Evolutionary conservation across 495 filamentous ascomycete species (phyloP).

Genomic region (Mycothermus thermophilus): DNA sequence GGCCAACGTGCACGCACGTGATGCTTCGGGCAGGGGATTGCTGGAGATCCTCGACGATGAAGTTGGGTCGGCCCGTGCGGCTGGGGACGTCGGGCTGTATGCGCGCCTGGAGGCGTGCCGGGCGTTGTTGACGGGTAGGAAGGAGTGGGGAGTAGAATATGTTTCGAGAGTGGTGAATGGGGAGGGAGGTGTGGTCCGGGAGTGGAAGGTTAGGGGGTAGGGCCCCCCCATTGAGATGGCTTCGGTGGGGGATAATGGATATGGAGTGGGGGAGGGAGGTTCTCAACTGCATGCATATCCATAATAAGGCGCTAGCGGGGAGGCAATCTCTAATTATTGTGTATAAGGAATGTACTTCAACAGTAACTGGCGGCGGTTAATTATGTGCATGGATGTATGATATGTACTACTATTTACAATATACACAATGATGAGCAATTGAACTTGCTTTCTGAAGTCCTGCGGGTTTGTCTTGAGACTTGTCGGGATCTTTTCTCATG

Average conservation of each 20-base stretch:
- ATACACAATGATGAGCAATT: no score
- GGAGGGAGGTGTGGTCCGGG: slow-evolving; percentile 5
- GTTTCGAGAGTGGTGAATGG: neutral
- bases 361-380: no score
- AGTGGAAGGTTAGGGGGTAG: slow-evolving; percentile 6
- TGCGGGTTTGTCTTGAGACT: no score
- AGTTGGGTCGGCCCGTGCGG: slow-evolving; percentile 4
- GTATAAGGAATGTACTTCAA: no score
- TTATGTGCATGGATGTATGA: no score
- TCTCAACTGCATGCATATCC: neutral
- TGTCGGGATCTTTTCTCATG: no score
- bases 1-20: slow-evolving; percentile 30
- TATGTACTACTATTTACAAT: no score
- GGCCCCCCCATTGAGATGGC: no score
- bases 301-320: no score
- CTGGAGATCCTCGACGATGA: slow-evolving; percentile 24
- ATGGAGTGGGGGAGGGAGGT: neutral
- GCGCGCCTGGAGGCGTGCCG: slow-evolving; percentile 20
- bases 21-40: slow-evolving; percentile 23
- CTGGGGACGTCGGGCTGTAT: slow-evolving; percentile 14
- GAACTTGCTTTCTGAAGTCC: no score
- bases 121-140: slow-evolving; percentile 17
- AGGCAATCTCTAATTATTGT: no score
- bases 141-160: slow-evolving; percentile 14
- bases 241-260: no score